Conservation (phyloP, 495 filamentous ascomycete genomes). For the Aspergillus sparsus region DNA sequence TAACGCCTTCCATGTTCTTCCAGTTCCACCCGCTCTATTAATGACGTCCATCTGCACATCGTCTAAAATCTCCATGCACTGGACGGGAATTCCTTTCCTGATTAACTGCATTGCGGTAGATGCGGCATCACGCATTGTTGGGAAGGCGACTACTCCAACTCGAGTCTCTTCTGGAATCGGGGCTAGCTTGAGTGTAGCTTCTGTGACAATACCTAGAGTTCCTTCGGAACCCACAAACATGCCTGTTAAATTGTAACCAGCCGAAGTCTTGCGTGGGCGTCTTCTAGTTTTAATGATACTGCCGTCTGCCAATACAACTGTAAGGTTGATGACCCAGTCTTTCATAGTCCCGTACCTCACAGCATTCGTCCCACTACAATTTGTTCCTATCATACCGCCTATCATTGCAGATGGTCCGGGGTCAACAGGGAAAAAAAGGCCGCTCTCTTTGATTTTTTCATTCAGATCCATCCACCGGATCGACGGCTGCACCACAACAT, state of each 20-base stretch:
- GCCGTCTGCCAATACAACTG: conserved; percentile 90
- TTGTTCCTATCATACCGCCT: conserved; percentile 94
- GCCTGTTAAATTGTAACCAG: conserved; percentile 84
- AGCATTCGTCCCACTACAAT: conserved; percentile 91
- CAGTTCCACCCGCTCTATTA: conserved; percentile 74
- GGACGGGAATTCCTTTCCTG: conserved; percentile 75
- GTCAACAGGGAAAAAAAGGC: conserved; percentile 89
- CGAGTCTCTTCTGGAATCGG: conserved; percentile 72
- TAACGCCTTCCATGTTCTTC: conserved; percentile 69
- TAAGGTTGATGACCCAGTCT: conserved; percentile 90
- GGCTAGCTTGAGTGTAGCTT: conserved; percentile 80
- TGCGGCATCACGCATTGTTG: conserved; percentile 74
- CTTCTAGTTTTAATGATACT: conserved; percentile 79
- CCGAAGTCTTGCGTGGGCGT: conserved; percentile 69
- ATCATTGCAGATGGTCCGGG: conserved; percentile 76
- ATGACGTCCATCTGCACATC: conserved; percentile 94
- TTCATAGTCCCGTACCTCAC: conserved; percentile 96
- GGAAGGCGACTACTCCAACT: conserved; percentile 86
- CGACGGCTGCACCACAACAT: conserved; percentile 85
- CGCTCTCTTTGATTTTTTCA: conserved; percentile 68
- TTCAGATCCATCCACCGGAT: conserved; percentile 93
- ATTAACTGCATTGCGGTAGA: conserved; percentile 80
- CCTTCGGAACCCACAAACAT: conserved; percentile 92
- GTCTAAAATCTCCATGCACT: conserved; percentile 89
- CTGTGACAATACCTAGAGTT: conserved; percentile 86